Conservation (phyloP, 2,329 filamentous ascomycete species). For the Pseudogymnoascus sp. region DNA sequence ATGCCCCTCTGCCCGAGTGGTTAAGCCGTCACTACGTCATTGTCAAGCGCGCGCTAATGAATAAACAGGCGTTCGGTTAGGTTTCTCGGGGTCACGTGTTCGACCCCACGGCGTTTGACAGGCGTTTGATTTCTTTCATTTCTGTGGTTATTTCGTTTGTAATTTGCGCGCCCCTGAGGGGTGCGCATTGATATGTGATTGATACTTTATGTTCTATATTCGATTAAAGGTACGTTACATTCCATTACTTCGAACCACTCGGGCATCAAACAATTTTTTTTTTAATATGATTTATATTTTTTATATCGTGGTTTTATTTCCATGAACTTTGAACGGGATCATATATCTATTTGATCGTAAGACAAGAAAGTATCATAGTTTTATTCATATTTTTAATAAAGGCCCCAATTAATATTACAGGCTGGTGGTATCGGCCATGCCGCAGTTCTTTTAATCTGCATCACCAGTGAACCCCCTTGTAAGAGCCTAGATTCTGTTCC, state of each 20-base stretch:
- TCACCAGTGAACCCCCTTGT: neutral
- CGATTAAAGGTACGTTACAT: neutral
- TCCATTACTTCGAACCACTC: neutral
- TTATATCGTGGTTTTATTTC: neutral
- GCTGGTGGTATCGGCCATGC: neutral
- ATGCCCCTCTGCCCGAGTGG: neutral
- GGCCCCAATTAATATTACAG: neutral
- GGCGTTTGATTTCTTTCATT: too few species aligned
- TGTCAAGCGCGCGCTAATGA: conserved; percentile 1
- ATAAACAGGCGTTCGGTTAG: neutral
- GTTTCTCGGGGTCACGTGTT: neutral
- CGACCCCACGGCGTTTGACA: neutral
- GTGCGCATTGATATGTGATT: too few species aligned
- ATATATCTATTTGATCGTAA: neutral
- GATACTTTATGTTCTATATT: neutral
- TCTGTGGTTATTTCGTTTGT: neutral
- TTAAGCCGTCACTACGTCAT: neutral
- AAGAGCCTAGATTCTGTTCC: neutral
- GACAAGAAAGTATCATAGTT: neutral
- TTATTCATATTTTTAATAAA: neutral
- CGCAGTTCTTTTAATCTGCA: neutral
- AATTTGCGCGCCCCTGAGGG: too few species aligned
- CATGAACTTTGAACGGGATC: too few species aligned
- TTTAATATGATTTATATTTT: neutral
- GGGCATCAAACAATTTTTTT: neutral